Conservation (phyloP, 129 eudicot species). For the Flaveria robusta region DNA sequence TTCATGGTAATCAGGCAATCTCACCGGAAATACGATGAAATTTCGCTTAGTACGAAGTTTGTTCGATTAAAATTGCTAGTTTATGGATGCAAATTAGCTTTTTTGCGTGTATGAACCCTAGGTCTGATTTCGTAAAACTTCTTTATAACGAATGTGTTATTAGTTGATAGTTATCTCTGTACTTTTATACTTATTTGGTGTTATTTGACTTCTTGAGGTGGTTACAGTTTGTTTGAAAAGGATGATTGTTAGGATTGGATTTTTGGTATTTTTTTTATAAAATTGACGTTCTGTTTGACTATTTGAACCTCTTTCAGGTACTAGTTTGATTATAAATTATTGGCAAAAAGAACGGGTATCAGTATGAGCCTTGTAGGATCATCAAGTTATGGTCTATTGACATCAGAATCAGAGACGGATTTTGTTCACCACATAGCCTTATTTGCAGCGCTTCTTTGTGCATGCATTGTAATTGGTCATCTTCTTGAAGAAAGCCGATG, state of each 20-base stretch:
- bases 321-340: background rate
- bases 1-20: constrained; percentile 1
- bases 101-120: background rate
- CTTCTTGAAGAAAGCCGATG: constrained; percentile 71
- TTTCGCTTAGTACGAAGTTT: background rate
- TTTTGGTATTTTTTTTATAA: background rate
- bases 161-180: too few species aligned
- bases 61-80: background rate
- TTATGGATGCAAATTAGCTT: background rate
- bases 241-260: background rate
- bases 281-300: constrained; percentile 18
- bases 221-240: background rate
- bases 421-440: constrained; percentile 63
- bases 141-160: too few species aligned
- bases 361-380: constrained; percentile 16
- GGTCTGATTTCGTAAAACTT: too few species aligned
- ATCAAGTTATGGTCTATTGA: constrained; percentile 25
- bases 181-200: background rate
- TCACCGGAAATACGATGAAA: background rate
- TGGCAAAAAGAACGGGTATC: constrained; percentile 18
- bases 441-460: constrained; percentile 71
- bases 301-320: constrained; percentile 11
- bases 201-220: background rate
- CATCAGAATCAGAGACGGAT: constrained; percentile 44
- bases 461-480: constrained; percentile 71